Evolutionary conservation across 2,329 filamentous ascomycete species (phyloP).

Genomic region (Fusarium subglutinans): DNA sequence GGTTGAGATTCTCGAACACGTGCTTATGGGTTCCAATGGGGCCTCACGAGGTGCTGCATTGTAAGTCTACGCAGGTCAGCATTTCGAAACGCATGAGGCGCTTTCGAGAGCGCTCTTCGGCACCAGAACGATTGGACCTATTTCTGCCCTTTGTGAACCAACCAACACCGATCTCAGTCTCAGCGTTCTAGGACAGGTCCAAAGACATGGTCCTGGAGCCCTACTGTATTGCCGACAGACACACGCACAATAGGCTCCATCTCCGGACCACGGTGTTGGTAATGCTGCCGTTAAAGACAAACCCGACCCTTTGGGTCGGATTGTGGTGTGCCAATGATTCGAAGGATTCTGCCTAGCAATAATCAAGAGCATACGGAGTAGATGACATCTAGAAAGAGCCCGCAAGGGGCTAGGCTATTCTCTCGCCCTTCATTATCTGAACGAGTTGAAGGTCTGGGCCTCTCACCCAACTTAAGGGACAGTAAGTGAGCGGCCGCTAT

Average conservation of each 20-base stretch:
- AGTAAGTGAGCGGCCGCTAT: background rate
- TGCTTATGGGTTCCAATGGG: background rate
- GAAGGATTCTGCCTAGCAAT: background rate
- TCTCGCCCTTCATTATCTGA: background rate
- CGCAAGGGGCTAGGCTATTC: constrained; percentile 14
- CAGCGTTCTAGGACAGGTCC: background rate
- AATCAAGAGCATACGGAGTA: background rate
- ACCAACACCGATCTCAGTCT: constrained; percentile 6
- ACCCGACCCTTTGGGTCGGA: background rate
- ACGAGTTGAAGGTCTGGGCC: constrained; percentile 10
- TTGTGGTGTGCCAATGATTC: background rate
- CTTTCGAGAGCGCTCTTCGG: constrained; percentile 11
- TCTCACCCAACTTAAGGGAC: constrained; percentile 5
- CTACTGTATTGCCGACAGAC: background rate
- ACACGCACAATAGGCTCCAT: constrained; percentile 1
- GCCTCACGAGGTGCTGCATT: background rate
- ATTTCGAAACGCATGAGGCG: background rate
- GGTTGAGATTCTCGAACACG: background rate
- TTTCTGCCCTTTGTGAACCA: constrained; percentile 10
- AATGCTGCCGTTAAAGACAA: background rate
- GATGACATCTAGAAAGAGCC: background rate
- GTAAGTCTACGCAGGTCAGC: background rate
- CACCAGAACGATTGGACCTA: background rate
- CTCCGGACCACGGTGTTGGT: background rate
- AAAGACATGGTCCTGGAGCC: background rate